These are phyloP conservation scores for Pestalotiopsis sp. DNA, from an alignment of 2,329 filamentous ascomycete species.

Conservation along the genomic window DNA sequence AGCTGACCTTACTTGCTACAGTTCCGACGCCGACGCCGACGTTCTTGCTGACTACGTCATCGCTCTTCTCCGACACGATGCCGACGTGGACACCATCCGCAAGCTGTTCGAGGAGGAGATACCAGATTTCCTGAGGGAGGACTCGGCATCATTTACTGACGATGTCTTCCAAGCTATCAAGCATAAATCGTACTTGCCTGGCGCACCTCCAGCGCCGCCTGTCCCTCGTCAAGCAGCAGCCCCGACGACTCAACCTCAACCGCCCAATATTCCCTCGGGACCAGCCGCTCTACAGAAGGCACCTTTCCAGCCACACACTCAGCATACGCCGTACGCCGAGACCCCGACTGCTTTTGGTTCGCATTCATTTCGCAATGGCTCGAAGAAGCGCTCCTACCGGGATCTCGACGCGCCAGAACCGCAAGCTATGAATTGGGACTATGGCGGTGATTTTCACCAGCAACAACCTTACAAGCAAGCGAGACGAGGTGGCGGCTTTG, in stretches of 20 bases:
- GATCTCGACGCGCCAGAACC: slow-evolving; percentile 51
- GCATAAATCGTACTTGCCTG: slow-evolving; percentile 63
- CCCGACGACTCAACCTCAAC: slow-evolving; percentile 3
- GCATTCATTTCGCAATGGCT: slow-evolving; percentile 24
- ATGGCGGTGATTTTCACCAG: slow-evolving; percentile 26
- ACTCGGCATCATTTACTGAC: slow-evolving; percentile 66
- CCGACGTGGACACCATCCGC: slow-evolving; percentile 64
- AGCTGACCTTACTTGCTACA: slow-evolving; percentile 34
- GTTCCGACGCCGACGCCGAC: slow-evolving; percentile 79
- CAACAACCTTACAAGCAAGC: slow-evolving; percentile 58
- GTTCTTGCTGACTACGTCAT: slow-evolving; percentile 86
- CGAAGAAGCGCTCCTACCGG: slow-evolving; percentile 58
- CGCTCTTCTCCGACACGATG: slow-evolving; percentile 73
- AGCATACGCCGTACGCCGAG: slow-evolving; percentile 18
- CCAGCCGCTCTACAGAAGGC: slow-evolving; percentile 13
- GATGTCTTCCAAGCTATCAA: slow-evolving; percentile 71
- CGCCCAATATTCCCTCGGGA: slow-evolving; percentile 8
- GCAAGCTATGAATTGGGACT: slow-evolving; percentile 28
- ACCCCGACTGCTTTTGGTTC: slow-evolving; percentile 12
- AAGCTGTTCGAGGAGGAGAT: slow-evolving; percentile 73
- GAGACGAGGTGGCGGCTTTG: slow-evolving; percentile 51
- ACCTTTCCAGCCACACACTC: neutral
- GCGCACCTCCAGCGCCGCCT: slow-evolving; percentile 48
- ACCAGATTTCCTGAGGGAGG: slow-evolving; percentile 74
- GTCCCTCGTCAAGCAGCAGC: slow-evolving; percentile 17